Percentiles rank a stretch among this genome's conserved stretches.
These are phyloP conservation scores for Diatrype stigma DNA, from an alignment of 2,329 filamentous ascomycete genomes.

Conservation along the genomic window DNA sequence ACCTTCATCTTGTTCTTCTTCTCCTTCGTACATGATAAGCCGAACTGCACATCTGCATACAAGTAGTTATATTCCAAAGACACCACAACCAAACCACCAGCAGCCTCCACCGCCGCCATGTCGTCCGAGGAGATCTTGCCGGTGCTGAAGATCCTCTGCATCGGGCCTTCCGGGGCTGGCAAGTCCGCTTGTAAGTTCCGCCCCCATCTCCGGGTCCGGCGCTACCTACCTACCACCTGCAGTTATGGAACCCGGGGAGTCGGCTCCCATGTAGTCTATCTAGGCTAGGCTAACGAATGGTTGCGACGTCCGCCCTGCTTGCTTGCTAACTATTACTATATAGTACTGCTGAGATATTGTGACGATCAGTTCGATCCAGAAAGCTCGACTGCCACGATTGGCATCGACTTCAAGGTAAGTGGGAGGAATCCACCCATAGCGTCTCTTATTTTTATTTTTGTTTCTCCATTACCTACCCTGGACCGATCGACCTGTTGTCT, in stretches of 20 bases:
- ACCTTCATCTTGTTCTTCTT: too few relatives aligned
- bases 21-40: too few relatives aligned
- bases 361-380: slow-evolving; percentile 55
- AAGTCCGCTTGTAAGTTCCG: slow-evolving; percentile 48
- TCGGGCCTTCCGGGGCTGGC: slow-evolving; percentile 52
- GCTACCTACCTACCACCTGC: too few relatives aligned
- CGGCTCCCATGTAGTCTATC: not conserved
- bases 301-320: not conserved
- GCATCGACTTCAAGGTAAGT: slow-evolving; percentile 52
- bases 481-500: too few relatives aligned
- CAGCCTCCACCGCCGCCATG: slow-evolving; percentile 23
- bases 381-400: slow-evolving; percentile 50
- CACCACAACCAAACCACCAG: not conserved
- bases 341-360: slow-evolving; percentile 53
- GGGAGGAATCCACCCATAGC: not conserved
- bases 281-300: not conserved
- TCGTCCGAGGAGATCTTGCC: slow-evolving; percentile 43
- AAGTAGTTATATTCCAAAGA: not conserved
- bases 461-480: too few relatives aligned
- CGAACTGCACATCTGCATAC: too few relatives aligned
- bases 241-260: not conserved
- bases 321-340: too few relatives aligned
- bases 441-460: too few relatives aligned
- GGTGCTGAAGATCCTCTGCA: slow-evolving; percentile 50
- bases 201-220: not conserved